A percentile compares a stretch with the other conserved stretches of the same genome.
phyloP scores from a whole-genome alignment of 2,329 filamentous ascomycete species.

The Chaetomium olivaceum region DNA sequence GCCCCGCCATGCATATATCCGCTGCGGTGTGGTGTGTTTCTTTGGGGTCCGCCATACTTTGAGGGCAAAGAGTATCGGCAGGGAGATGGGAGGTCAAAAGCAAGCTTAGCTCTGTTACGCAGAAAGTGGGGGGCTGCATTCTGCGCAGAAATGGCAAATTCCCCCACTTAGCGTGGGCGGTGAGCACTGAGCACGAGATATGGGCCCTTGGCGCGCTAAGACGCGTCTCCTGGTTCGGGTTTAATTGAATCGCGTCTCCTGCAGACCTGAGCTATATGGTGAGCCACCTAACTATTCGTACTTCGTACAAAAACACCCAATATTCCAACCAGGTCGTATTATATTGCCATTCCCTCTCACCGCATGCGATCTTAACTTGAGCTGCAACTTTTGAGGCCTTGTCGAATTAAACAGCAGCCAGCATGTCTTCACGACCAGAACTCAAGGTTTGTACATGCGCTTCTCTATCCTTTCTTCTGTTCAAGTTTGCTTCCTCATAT shows the following conservation, averaged over 20 bases:
- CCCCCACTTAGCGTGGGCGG: conserved; percentile 9
- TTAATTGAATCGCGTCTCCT: conserved; percentile 29
- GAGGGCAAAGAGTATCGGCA: background rate
- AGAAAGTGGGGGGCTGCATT: background rate
- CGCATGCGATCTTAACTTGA: conserved; percentile 14
- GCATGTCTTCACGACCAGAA: conserved; percentile 71
- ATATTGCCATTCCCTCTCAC: background rate
- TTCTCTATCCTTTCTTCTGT: background rate
- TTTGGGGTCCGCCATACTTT: conserved; percentile 14
- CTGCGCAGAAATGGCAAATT: conserved; percentile 8
- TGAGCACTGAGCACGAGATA: background rate
- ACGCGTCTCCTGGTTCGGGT: conserved; percentile 20
- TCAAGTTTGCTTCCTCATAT: conserved; percentile 15
- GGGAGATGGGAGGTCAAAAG: background rate
- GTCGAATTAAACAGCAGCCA: conserved; percentile 31
- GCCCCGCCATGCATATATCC: conserved; percentile 21
- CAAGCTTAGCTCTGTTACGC: too few relatives aligned
- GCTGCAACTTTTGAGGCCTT: background rate
- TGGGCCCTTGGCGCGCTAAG: conserved; percentile 4
- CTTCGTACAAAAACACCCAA: background rate
- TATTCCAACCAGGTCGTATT: background rate
- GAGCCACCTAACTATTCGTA: too few relatives aligned
- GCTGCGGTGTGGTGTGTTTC: background rate
- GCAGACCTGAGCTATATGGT: background rate
- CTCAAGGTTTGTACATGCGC: conserved; percentile 56